Conservation (phyloP, 768 basidiomycete species). For the Podaxis sp. region DNA sequence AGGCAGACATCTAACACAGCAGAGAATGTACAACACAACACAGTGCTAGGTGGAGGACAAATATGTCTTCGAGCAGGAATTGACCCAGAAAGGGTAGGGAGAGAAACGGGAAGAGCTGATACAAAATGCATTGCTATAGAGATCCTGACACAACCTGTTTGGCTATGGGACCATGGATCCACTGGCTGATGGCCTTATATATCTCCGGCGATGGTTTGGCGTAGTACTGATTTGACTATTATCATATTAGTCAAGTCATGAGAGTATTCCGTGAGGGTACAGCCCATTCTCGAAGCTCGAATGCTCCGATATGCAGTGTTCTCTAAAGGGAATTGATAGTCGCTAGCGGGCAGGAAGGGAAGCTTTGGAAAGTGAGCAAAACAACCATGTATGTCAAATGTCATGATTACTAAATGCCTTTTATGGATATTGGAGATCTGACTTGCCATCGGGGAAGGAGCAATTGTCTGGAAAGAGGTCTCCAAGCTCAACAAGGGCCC, state of each 20-base stretch:
- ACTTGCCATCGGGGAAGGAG: not conserved
- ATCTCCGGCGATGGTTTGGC: too few species aligned
- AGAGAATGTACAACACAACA: not conserved
- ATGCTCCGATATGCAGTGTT: not conserved
- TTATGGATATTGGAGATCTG: not conserved
- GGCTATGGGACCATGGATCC: too few species aligned
- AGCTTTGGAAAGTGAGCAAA: not conserved
- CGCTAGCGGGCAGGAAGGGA: not conserved
- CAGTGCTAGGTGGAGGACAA: not conserved
- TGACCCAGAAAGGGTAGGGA: not conserved
- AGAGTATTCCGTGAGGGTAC: not conserved
- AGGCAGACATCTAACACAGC: not conserved
- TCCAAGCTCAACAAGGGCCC: too few species aligned
- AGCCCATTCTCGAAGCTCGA: not conserved
- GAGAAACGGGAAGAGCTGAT: not conserved
- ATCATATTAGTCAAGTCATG: not conserved
- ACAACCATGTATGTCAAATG: not conserved
- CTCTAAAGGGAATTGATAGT: too few species aligned
- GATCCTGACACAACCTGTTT: too few species aligned
- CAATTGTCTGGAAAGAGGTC: too few species aligned
- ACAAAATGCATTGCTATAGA: not conserved
- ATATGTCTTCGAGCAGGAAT: not conserved
- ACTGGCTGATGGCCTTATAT: too few species aligned
- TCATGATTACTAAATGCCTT: not conserved
- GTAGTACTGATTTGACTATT: too few species aligned